Base-by-base conservation (phyloP, 495 filamentous ascomycete genomes). In the Penicillium longicatenatum region DNA sequence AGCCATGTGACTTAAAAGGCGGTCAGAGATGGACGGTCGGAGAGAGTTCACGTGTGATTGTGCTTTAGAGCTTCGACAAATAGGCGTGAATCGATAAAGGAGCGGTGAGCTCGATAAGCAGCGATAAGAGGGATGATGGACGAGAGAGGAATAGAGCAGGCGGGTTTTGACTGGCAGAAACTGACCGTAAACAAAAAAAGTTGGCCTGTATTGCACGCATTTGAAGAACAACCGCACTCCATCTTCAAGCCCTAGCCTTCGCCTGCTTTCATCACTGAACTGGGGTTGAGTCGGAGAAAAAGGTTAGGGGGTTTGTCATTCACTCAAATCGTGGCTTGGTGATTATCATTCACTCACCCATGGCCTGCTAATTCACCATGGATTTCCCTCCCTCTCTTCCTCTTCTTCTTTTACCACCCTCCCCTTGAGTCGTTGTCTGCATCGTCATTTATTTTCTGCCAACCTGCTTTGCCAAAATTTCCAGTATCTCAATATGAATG, bases 111-210 rank as follows among this genome's bases (percentile, higher is more conserved):
- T 2, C 31, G 31, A 14, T 35, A 14, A 35, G 31, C 1, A 14
- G 31, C 6, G 31, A 35, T 35, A 35, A 35, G 31, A 35, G 9
- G 4, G 10, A 14, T 1, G 12, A 10, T 11, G 31, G 3, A 35
- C 9, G 31, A 35, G 26, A 26, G 26, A 26, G 26, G 1, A 19
- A 42, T 4, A 5, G 26, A 26, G n/a, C n/a, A 35, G 31, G 12
- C 12, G 4, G 31, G 31, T 35, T 35, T 35, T 35, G 12, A 19
- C 42, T 3, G 42, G 42, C 42, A 44, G 42, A 44, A 44, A 44
- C 17, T 44, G 42, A 22, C 42, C 20, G 42, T 44, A n/a, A 44
- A 44, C 42, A 44, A 22, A 44, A 44, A 44, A 44, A 35, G 31
- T 35, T 35, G 31, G 9, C 31, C 12, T 35, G 31, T 35, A 35